These are phyloP conservation scores for Annulohypoxylon nitens DNA, from an alignment of 495 filamentous ascomycete genomes.

Conservation along the genomic window DNA sequence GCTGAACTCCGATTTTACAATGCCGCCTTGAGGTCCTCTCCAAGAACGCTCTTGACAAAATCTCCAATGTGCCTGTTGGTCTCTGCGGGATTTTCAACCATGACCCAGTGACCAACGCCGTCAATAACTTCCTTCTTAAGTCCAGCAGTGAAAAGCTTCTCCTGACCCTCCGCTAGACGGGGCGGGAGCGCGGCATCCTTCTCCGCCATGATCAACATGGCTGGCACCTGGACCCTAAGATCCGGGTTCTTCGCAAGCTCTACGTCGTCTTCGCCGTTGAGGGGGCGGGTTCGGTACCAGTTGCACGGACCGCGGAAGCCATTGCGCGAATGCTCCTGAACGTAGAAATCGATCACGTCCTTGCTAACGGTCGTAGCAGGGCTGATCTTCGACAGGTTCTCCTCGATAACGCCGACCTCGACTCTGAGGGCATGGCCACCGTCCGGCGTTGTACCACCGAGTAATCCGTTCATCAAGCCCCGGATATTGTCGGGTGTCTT, in stretches of 20 bases:
- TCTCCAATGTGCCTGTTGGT: slow-evolving; percentile 57
- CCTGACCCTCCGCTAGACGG: slow-evolving; percentile 75
- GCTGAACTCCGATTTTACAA: slow-evolving; percentile 23
- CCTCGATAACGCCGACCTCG: slow-evolving; percentile 66
- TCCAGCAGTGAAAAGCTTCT: slow-evolving; percentile 70
- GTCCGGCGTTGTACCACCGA: slow-evolving; percentile 70
- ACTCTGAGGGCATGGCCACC: slow-evolving; percentile 68
- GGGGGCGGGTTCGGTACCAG: slow-evolving; percentile 81
- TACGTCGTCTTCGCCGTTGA: slow-evolving; percentile 83
- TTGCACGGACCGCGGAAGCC: slow-evolving; percentile 84
- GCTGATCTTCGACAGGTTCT: slow-evolving; percentile 63
- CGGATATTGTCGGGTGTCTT: slow-evolving; percentile 67
- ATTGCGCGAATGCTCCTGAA: slow-evolving; percentile 72
- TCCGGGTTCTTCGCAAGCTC: slow-evolving; percentile 53
- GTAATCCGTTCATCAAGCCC: slow-evolving; percentile 76
- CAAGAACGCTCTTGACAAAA: slow-evolving; percentile 54
- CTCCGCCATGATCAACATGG: slow-evolving; percentile 79
- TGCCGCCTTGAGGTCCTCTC: slow-evolving; percentile 45
- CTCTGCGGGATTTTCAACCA: slow-evolving; percentile 73
- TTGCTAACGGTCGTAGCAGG: slow-evolving; percentile 69
- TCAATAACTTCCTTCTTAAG: slow-evolving; percentile 65
- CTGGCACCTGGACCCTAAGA: slow-evolving; percentile 71
- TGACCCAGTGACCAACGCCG: slow-evolving; percentile 76
- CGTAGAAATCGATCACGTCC: slow-evolving; percentile 83
- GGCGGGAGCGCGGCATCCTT: slow-evolving; percentile 77